A percentile compares a stretch with the other conserved stretches of the same genome.
These are phyloP conservation scores for Nepenthes mirabilis DNA, from an alignment of 148 eudicot species.

Conservation along the genomic window DNA sequence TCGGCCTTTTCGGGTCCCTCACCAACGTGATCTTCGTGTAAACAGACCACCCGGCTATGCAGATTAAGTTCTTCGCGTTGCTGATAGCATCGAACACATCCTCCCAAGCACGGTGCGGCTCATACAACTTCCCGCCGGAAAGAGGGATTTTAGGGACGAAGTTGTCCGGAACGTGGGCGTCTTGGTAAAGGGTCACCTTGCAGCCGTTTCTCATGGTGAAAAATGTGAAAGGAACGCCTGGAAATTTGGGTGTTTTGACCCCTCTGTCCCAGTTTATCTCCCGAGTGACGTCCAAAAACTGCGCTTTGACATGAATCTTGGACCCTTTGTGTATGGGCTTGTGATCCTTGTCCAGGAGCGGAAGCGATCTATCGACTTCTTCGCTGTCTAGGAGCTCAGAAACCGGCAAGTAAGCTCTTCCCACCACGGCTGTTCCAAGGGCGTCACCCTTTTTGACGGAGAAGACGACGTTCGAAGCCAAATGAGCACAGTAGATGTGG, in stretches of 20 bases:
- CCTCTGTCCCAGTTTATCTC: conserved; percentile 36
- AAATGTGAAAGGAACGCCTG: conserved; percentile 45
- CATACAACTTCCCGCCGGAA: conserved; percentile 24
- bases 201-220: conserved; percentile 28
- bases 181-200: conserved; percentile 42
- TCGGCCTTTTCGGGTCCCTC: conserved; percentile 39
- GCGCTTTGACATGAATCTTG: conserved; percentile 28
- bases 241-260: conserved; percentile 26
- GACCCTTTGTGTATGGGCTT: conserved; percentile 26
- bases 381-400: conserved; percentile 20
- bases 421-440: conserved; percentile 26
- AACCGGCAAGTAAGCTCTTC: conserved; percentile 41
- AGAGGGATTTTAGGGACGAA: conserved; percentile 41
- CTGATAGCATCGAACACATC: conserved; percentile 40
- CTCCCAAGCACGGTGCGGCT: conserved; percentile 55
- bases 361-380: conserved; percentile 33
- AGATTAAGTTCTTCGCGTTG: conserved; percentile 30
- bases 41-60: conserved; percentile 45
- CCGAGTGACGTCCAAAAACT: conserved; percentile 23
- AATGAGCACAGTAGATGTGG: conserved; percentile 43
- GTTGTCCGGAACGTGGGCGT: conserved; percentile 35
- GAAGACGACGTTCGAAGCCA: conserved; percentile 29
- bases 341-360: conserved; percentile 19
- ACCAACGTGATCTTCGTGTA: conserved; percentile 26
- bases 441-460: conserved; percentile 36